Base-by-base conservation (phyloP, 139 green algal genomes). In the Tetraselmis striata region DNA sequence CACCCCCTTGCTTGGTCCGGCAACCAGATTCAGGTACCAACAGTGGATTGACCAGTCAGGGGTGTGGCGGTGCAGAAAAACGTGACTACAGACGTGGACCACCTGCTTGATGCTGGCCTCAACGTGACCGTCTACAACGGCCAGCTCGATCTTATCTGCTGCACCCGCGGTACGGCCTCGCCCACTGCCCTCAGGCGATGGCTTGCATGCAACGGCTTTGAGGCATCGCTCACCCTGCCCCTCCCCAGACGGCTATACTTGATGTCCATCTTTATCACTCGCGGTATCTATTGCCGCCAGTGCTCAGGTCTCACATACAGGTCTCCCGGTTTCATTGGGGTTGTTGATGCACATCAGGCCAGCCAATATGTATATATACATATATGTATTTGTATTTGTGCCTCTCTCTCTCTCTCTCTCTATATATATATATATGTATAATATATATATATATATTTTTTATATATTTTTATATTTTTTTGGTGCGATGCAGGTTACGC, bases 131-230 rank as follows among this genome's bases (percentile, higher is more conserved):
- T 85, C n/a, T 85, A 85, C 77, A 77, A 85, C 18, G 81, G 81
- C 18, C 81, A 85, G 77, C 77, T 85, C n/a, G 81, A 85, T 58
- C 77, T 85, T 23, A 85, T 85, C 77, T 85, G 81, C 77, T 85
- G 77, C 77, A 85, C 81, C 31, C 59, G 77, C 31, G 81, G 81
- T 2, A n/a, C 28, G 78, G 24, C 23, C 2, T 2, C 2, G 23
- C 29, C 29, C 2, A 28, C 29, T 2, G 26, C 77, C 77, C 28
- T 27, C 29, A 45, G 28, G 2, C n/a, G 76, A 28, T 58, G 28
- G 5, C 26, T 18, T 45, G 76, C 27, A n/a, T 77, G 77, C 28
- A 29, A 59, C 23, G 28, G n/a, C n/a, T n/a, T n/a, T n/a, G n/a
- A n/a, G n/a, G n/a, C n/a, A n/a, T n/a, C n/a, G 2, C 74, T 77